phyloP scores from a whole-genome alignment of 495 filamentous ascomycete species.

The Aspergillus campestris region DNA sequence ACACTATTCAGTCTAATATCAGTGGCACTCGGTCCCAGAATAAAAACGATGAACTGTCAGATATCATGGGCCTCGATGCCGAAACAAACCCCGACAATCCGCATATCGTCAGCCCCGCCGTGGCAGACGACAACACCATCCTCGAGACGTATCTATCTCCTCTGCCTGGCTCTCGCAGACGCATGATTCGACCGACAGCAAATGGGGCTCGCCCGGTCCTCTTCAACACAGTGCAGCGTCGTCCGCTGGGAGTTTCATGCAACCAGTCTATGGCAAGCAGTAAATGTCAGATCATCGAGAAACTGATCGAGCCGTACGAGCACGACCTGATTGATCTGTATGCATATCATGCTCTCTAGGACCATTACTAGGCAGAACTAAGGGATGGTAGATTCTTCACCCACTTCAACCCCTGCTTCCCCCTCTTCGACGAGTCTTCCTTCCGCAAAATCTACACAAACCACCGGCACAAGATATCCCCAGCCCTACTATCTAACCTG shows the following conservation, averaged over 20 bases:
- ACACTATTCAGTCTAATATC: background rate
- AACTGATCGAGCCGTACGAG: conserved; percentile 25
- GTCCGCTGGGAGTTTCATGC: conserved; percentile 15
- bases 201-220: conserved; percentile 37
- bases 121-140: conserved; percentile 23
- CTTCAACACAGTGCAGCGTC: conserved; percentile 49
- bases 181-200: conserved; percentile 17
- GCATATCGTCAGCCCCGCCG: conserved; percentile 27
- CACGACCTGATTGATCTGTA: conserved; percentile 25
- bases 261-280: conserved; percentile 20
- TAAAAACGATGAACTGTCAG: conserved; percentile 2
- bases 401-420: conserved; percentile 30
- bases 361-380: background rate
- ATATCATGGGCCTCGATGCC: conserved; percentile 8
- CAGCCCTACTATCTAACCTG: conserved; percentile 26
- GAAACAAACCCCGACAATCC: conserved; percentile 16
- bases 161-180: conserved; percentile 17
- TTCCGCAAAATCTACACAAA: conserved; percentile 14
- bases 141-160: conserved; percentile 23
- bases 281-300: conserved; percentile 32
- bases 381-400: conserved; percentile 22
- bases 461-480: conserved; percentile 21
- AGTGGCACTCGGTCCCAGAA: background rate
- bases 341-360: background rate
- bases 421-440: conserved; percentile 27